A percentile compares a stretch with the other conserved stretches of the same genome.
These are phyloP conservation scores for Coniochaeta sp. DNA, from an alignment of 2,329 filamentous ascomycete genomes.

Conservation along the genomic window DNA sequence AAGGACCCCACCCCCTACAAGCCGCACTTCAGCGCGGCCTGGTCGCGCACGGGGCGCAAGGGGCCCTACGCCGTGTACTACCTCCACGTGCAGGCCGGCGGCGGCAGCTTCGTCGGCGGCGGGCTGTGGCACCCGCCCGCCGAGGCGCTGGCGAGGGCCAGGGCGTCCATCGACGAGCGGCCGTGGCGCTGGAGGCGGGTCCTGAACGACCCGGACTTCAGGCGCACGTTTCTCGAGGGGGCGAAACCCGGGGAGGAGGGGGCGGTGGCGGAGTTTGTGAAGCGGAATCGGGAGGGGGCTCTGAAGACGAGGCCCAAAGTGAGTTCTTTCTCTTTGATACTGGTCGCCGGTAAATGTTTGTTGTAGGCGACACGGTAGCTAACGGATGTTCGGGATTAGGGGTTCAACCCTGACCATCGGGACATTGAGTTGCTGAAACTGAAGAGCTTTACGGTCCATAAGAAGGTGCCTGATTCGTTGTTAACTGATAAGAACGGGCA, in stretches of 20 bases:
- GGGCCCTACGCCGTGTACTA: slow-evolving; percentile 87
- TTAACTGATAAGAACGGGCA: slow-evolving; percentile 56
- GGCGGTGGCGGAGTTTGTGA: slow-evolving; percentile 61
- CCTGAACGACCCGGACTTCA: slow-evolving; percentile 54
- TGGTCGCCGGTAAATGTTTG: too few relatives aligned
- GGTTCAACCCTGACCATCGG: slow-evolving; percentile 64
- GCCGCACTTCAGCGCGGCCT: slow-evolving; percentile 78
- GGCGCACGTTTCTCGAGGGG: slow-evolving; percentile 55
- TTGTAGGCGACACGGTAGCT: background rate
- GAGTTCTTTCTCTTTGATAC: slow-evolving; percentile 16
- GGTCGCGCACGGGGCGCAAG: slow-evolving; percentile 82
- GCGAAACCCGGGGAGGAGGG: slow-evolving; percentile 38
- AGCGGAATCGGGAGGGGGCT: slow-evolving; percentile 63
- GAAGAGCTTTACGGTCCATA: slow-evolving; percentile 68
- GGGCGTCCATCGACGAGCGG: slow-evolving; percentile 67
- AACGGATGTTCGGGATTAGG: slow-evolving; percentile 37
- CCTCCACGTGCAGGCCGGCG: slow-evolving; percentile 66
- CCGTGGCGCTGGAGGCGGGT: slow-evolving; percentile 63
- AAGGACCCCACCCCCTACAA: slow-evolving; percentile 86
- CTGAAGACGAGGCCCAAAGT: slow-evolving; percentile 85
- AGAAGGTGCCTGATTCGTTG: slow-evolving; percentile 57
- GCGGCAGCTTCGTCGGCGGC: slow-evolving; percentile 65
- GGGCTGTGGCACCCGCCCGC: slow-evolving; percentile 77
- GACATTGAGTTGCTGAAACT: slow-evolving; percentile 78
- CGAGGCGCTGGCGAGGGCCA: slow-evolving; percentile 56